Evolutionary conservation across 306 rosid species (phyloP), one percentile per base, ranked within the genome.

Genomic region (Betula pendula): DNA sequence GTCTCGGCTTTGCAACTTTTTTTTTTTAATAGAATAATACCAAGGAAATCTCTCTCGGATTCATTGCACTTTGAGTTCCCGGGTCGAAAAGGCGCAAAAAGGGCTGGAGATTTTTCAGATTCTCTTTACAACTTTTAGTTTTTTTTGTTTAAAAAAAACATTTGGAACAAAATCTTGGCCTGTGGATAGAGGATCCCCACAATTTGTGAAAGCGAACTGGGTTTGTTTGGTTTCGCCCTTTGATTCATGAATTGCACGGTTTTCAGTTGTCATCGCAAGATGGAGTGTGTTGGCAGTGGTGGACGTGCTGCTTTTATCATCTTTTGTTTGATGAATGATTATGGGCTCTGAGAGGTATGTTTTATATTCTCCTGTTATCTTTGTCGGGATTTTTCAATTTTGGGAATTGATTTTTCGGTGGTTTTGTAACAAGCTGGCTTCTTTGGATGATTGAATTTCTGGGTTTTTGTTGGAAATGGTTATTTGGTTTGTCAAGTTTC

Each of bases 131-230:
- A 8, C 12, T 60, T n/a, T 52, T 52, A 5, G 20, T 52, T 50
- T 15, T 31, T 16, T 31, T 35, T 31, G 10, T 31, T 9, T 29
- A 38, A 5, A 38, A 38, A 55, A n/a, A 55, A 55, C 0, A 52
- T 13, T 27, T 14, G 38, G 22, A 70, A 10, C 71, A 73, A 83
- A 79, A 81, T 81, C 81, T 66, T 82, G 78, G 51, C 83, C 59
- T 66, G 72, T 66, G 44, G 91, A 82, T 83, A 82, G 77, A 82
- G 84, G 87, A 90, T 89, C 90, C 85, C 84, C 81, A 72, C 86
- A 86, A 82, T 81, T 79, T 44, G 75, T 75, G 76, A 60, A 85
- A 83, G 72, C 38, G 42, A 85, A 19, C 82, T 83, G 82, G 83
- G 87, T 79, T 78, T 75, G 71, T 79, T 72, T 86, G 80, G 19